phyloP scores from a whole-genome alignment of 805 yeast species.

The Saccharomycopsis synnaedendra region DNA sequence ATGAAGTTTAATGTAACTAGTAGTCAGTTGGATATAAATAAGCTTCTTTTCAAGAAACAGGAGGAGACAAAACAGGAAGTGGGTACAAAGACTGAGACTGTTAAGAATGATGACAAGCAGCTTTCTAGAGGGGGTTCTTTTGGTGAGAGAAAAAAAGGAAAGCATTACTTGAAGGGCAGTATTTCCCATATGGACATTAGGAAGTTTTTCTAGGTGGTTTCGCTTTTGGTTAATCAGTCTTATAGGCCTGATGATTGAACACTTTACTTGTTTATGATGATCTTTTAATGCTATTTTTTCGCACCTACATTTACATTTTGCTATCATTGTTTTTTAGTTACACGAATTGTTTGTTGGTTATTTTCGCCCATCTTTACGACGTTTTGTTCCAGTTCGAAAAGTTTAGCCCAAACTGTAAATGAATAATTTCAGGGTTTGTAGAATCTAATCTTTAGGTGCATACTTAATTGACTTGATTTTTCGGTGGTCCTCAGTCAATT shows the following conservation, averaged over 20 bases:
- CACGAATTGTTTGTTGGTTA: not conserved
- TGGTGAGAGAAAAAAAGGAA: not conserved
- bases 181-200: slow-evolving; percentile 4
- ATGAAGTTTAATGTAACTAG: too few relatives aligned
- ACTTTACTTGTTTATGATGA: not conserved
- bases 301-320: not conserved
- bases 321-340: not conserved
- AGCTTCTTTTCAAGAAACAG: too few relatives aligned
- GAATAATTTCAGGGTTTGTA: too few relatives aligned
- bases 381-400: too few relatives aligned
- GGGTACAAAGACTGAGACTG: too few relatives aligned
- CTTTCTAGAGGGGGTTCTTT: not conserved
- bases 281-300: not conserved
- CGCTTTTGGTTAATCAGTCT: not conserved
- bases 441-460: not conserved
- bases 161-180: slow-evolving; percentile 2
- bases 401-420: too few relatives aligned
- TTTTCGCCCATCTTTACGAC: too few relatives aligned
- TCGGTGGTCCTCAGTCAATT: slow-evolving; percentile 1
- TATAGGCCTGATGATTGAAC: not conserved
- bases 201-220: slow-evolving; percentile 2
- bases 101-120: too few relatives aligned
- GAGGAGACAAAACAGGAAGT: too few relatives aligned
- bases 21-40: too few relatives aligned
- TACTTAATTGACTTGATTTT: not conserved